A percentile compares a stretch with the other conserved stretches of the same genome.
phyloP scores from a whole-genome alignment of 2,329 filamentous ascomycete species.

The Polychaeton citri region DNA sequence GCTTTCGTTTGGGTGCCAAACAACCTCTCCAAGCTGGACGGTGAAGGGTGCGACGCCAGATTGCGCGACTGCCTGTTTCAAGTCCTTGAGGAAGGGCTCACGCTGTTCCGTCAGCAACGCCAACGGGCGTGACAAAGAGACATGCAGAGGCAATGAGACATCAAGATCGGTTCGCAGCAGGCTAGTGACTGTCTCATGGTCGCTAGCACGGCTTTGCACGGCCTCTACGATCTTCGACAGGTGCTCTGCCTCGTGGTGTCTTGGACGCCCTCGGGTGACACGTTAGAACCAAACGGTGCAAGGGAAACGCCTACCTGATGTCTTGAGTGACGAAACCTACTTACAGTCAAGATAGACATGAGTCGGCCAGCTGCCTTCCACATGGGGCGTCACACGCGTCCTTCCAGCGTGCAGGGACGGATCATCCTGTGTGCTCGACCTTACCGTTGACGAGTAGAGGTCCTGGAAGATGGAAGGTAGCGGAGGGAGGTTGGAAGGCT shows the following conservation, averaged over 20 bases:
- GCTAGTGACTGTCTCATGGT: conserved; percentile 44
- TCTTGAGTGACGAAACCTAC: no score
- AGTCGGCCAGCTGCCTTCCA: conserved; percentile 81
- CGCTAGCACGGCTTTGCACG: no score
- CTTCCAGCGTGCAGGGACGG: conserved; percentile 75
- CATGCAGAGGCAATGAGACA: conserved; percentile 67
- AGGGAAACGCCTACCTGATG: no score
- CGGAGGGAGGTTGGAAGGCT: conserved; percentile 29
- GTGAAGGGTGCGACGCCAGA: conserved; percentile 32
- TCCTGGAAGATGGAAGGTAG: conserved; percentile 74
- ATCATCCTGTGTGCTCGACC: conserved; percentile 67
- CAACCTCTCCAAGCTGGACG: conserved; percentile 33
- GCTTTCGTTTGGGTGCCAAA: conserved; percentile 56
- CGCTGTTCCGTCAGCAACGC: conserved; percentile 61
- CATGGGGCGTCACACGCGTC: conserved; percentile 67
- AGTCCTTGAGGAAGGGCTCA: conserved; percentile 47
- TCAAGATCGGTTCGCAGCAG: conserved; percentile 68
- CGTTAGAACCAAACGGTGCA: no score
- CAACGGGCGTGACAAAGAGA: conserved; percentile 77
- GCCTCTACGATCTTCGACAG: no score
- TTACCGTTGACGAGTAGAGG: conserved; percentile 71
- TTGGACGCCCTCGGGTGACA: no score
- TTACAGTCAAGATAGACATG: conserved; percentile 90
- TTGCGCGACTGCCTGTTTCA: conserved; percentile 34
- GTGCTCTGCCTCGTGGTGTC: no score